Evolutionary conservation across 2,329 filamentous ascomycete genomes (phyloP).

Genomic region (Talaromyces islandicus): DNA sequence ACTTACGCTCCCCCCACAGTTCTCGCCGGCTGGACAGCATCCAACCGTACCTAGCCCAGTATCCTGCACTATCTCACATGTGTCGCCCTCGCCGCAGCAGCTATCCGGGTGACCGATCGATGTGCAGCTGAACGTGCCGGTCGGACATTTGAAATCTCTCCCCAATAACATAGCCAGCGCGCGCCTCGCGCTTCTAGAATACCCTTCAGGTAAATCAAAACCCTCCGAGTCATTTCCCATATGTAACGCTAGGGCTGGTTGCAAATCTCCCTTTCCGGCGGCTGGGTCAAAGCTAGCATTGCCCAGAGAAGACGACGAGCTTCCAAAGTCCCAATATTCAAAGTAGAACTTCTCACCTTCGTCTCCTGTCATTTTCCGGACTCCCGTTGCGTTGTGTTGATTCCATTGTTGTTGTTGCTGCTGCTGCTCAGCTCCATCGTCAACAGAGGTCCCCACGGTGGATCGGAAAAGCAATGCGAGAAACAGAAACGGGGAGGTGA

Average conservation of each 20-base stretch:
- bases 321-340: constrained; percentile 39
- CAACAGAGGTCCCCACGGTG: not conserved
- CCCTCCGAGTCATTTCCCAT: not conserved
- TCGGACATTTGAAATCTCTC: constrained; percentile 54
- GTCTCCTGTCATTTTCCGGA: constrained; percentile 42
- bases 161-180: constrained; percentile 24
- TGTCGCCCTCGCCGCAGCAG: constrained; percentile 50
- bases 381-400: constrained; percentile 19
- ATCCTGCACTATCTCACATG: constrained; percentile 49
- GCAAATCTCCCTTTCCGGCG: constrained; percentile 3
- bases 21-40: constrained; percentile 52
- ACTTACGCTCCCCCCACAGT: constrained; percentile 47
- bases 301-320: constrained; percentile 4
- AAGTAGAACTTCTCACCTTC: constrained; percentile 44
- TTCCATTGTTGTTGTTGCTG: constrained; percentile 19
- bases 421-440: not conserved
- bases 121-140: constrained; percentile 48
- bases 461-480: not conserved
- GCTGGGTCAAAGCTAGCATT: constrained; percentile 5
- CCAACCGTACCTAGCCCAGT: constrained; percentile 53
- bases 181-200: constrained; percentile 10
- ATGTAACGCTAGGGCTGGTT: constrained; percentile 19
- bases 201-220: constrained; percentile 4
- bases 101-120: constrained; percentile 52
- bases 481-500: not conserved